Evolutionary conservation across 75 land plant genomes (phyloP).

Genomic region (Gnetum montanum): DNA sequence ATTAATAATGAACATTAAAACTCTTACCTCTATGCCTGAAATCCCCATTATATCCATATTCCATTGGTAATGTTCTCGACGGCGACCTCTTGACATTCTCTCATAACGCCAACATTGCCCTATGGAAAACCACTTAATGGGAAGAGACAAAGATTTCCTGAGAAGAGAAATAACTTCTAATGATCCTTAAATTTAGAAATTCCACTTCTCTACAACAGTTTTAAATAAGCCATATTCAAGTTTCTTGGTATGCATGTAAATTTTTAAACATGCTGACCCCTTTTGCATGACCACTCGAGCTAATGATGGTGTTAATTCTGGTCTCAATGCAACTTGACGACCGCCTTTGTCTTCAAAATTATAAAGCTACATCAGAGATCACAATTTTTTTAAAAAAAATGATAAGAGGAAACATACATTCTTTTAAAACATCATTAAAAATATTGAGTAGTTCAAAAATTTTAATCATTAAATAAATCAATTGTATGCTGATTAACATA

Average conservation of each 20-base stretch:
- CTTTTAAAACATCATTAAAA: too few relatives aligned
- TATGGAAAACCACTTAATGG: slow-evolving; percentile 90
- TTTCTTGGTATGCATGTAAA: too few relatives aligned
- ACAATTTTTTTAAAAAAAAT: neutral
- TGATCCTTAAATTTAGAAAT: too few relatives aligned
- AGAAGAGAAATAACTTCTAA: too few relatives aligned
- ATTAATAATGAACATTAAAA: neutral
- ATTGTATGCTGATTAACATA: too few relatives aligned
- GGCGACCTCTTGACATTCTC: slow-evolving; percentile 87
- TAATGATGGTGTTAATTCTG: slow-evolving; percentile 94
- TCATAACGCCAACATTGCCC: slow-evolving; percentile 99
- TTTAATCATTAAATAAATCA: too few relatives aligned
- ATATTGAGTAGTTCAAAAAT: too few relatives aligned
- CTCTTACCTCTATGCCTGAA: slow-evolving; percentile 60
- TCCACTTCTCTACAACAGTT: too few relatives aligned
- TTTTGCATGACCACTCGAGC: slow-evolving; percentile 92
- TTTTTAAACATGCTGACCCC: slow-evolving; percentile 53
- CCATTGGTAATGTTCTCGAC: slow-evolving; percentile 98
- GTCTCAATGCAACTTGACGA: slow-evolving; percentile 91
- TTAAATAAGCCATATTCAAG: too few relatives aligned
- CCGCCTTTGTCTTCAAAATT: slow-evolving; percentile 95
- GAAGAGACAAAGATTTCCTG: slow-evolving; percentile 77
- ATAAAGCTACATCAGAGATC: slow-evolving; percentile 50
- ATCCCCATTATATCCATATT: slow-evolving; percentile 97
- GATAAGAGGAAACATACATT: neutral